A percentile compares a stretch with the other conserved stretches of the same genome.
These are phyloP conservation scores for Corylus heterophylla DNA, from an alignment of 306 rosid genomes.

Conservation along the genomic window DNA sequence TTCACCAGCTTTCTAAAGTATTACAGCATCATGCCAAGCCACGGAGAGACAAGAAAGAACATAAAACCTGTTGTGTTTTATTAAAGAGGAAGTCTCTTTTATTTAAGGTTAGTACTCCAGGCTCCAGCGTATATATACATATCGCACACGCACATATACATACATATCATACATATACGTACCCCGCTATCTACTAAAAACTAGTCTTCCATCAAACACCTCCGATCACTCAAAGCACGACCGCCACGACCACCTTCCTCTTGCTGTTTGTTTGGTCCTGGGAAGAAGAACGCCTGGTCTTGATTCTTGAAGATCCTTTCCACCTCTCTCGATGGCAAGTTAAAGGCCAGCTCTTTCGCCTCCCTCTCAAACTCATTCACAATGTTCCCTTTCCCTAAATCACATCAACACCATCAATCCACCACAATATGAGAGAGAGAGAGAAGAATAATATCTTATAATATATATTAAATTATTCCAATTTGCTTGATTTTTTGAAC, in stretches of 20 bases:
- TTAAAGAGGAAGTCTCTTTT: not conserved
- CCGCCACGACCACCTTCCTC: slow-evolving; percentile 26
- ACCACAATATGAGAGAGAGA: too few species aligned
- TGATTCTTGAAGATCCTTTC: slow-evolving; percentile 45
- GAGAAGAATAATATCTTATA: too few species aligned
- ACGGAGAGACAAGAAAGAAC: not conserved
- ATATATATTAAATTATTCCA: too few species aligned
- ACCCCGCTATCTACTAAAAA: not conserved
- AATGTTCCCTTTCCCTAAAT: slow-evolving; percentile 50
- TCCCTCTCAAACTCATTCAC: slow-evolving; percentile 46
- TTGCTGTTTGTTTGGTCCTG: slow-evolving; percentile 34
- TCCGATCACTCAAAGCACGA: slow-evolving; percentile 26
- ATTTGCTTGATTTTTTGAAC: too few species aligned
- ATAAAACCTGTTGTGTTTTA: too few species aligned
- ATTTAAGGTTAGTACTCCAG: not conserved
- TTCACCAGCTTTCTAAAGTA: too few species aligned
- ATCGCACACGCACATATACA: too few species aligned
- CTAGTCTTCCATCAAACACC: too few species aligned
- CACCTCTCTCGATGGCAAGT: slow-evolving; percentile 43
- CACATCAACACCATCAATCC: not conserved
- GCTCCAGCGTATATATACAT: not conserved
- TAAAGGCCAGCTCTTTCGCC: slow-evolving; percentile 56
- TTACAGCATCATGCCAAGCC: not conserved
- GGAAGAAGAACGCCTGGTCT: slow-evolving; percentile 43
- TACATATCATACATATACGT: not conserved